Percentiles rank a stretch among this genome's conserved stretches.
Evolutionary conservation across 1,139 yeast species (phyloP).

Genomic region (Waltiozyma sp.): DNA sequence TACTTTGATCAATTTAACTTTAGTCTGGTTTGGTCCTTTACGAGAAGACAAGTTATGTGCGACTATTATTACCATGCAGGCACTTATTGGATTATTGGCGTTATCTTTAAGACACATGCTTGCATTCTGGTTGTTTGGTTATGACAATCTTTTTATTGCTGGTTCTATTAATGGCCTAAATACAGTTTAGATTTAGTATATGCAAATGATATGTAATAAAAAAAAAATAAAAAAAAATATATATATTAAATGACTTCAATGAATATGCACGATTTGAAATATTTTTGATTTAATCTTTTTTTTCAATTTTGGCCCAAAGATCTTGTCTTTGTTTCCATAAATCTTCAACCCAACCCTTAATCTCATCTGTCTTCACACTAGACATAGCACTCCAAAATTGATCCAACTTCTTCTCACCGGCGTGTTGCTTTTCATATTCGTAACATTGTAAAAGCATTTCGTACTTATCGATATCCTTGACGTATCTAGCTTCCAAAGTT

Average conservation of each 20-base stretch:
- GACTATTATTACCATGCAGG: constrained; percentile 49
- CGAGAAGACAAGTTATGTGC: constrained; percentile 69
- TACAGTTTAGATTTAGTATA: too few species aligned
- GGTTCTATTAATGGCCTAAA: too few species aligned
- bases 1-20: constrained; percentile 72
- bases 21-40: constrained; percentile 85
- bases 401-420: constrained; percentile 44
- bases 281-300: neutral
- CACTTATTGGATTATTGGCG: constrained; percentile 54
- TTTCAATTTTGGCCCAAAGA: constrained; percentile 23
- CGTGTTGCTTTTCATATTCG: constrained; percentile 69
- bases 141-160: constrained; percentile 49
- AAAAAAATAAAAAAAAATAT: too few species aligned
- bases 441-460: constrained; percentile 86
- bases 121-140: constrained; percentile 82
- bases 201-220: too few species aligned
- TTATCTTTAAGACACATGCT: constrained; percentile 68
- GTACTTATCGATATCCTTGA: constrained; percentile 88
- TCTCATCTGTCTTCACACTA: constrained; percentile 62
- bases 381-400: constrained; percentile 60
- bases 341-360: constrained; percentile 60
- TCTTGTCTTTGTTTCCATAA: constrained; percentile 45
- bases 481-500: constrained; percentile 75
- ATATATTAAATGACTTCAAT: too few species aligned
- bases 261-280: neutral